phyloP scores from a whole-genome alignment of 2,329 filamentous ascomycete genomes.

The Fusarium fujikuroi region DNA sequence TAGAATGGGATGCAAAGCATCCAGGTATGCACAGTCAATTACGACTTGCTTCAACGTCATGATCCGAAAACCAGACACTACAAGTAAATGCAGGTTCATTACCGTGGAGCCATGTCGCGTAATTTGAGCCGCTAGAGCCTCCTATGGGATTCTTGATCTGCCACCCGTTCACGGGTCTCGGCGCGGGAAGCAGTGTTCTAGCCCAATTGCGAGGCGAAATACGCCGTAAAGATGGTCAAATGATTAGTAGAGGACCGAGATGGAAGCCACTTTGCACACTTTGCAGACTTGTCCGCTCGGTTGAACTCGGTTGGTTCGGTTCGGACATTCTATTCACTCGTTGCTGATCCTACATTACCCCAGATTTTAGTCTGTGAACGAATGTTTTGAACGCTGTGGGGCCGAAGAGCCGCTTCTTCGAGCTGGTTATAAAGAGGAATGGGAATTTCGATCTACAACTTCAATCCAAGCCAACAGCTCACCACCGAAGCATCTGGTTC shows the following conservation, averaged over 20 bases:
- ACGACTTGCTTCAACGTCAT: accelerated
- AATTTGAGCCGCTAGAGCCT: not conserved
- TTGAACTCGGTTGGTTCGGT: slow-evolving; percentile 6
- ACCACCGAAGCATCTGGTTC: not conserved
- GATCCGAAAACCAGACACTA: not conserved
- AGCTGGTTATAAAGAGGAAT: slow-evolving; percentile 15
- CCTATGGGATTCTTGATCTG: not conserved
- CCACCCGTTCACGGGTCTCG: not conserved
- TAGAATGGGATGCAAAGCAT: too few relatives aligned
- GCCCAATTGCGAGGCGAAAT: not conserved
- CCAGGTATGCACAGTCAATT: too few relatives aligned
- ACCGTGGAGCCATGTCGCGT: not conserved
- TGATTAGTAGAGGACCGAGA: not conserved
- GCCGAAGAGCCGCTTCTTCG: not conserved
- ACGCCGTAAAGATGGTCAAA: not conserved
- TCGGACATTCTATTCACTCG: not conserved
- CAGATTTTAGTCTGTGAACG: not conserved
- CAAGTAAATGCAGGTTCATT: accelerated
- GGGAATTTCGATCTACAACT: not conserved
- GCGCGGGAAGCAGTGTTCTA: not conserved
- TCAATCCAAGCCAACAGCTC: not conserved
- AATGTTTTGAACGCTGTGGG: not conserved
- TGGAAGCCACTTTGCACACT: not conserved
- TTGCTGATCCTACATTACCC: slow-evolving; percentile 5
- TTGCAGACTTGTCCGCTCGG: not conserved